phyloP scores from a whole-genome alignment of 78 protist species.

The Dictyostelium citrinum region DNA sequence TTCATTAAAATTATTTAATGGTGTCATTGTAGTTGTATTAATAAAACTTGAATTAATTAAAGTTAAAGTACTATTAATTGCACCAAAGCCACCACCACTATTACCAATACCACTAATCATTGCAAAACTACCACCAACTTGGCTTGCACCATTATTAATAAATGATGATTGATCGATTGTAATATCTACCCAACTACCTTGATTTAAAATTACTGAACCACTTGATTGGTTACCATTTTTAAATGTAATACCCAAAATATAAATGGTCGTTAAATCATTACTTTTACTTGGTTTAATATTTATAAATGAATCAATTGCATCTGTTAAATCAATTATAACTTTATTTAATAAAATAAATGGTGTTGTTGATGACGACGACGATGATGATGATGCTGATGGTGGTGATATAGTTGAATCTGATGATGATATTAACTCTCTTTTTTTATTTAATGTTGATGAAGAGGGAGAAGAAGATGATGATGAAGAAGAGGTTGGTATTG shows the following conservation, averaged over 20 bases:
- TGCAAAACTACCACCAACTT: background rate
- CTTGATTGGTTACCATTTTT: background rate
- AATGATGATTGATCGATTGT: background rate
- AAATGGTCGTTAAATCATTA: background rate
- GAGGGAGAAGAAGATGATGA: background rate
- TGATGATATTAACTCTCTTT: background rate
- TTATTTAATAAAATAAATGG: background rate
- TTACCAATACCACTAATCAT: background rate
- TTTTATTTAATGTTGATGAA: background rate
- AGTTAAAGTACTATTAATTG: background rate
- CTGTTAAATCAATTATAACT: background rate
- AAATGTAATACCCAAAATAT: background rate
- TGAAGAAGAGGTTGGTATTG: background rate
- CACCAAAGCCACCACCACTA: slow-evolving; percentile 1
- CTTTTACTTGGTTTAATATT: background rate
- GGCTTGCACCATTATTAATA: background rate
- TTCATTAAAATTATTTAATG: background rate
- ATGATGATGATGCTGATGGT: background rate
- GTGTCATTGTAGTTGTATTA: background rate
- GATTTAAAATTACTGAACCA: slow-evolving; percentile 1
- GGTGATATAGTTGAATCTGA: background rate
- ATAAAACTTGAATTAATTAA: background rate
- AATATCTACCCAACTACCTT: background rate
- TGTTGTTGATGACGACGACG: background rate
- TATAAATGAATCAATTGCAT: background rate